Conservation (phyloP, 495 filamentous ascomycete genomes). For the Tuber aestivum region DNA sequence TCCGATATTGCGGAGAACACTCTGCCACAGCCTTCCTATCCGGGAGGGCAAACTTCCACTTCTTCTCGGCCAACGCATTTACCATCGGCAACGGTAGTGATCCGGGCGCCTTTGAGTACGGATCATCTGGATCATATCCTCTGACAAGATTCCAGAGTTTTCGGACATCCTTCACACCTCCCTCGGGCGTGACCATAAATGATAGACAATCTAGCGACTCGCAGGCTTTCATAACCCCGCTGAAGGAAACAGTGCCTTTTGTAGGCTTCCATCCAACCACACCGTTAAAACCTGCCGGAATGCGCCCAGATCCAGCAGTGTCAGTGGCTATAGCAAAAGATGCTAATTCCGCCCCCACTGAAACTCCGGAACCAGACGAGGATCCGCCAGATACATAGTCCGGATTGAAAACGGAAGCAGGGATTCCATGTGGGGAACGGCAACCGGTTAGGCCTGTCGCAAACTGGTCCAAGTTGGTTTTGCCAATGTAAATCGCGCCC, state of each 20-base stretch:
- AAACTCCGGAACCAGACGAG: slow-evolving; percentile 56
- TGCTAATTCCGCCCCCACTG: slow-evolving; percentile 54
- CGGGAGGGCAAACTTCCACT: slow-evolving; percentile 54
- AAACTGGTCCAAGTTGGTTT: slow-evolving; percentile 63
- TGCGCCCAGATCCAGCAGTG: slow-evolving; percentile 60
- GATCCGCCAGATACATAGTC: slow-evolving; percentile 61
- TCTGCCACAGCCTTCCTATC: slow-evolving; percentile 47
- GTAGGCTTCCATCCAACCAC: slow-evolving; percentile 66
- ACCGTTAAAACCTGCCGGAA: slow-evolving; percentile 59
- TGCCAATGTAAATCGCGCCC: slow-evolving; percentile 60
- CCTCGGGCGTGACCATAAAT: slow-evolving; percentile 47
- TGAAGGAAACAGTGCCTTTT: slow-evolving; percentile 55
- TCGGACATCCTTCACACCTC: slow-evolving; percentile 51
- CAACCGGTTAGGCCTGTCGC: slow-evolving; percentile 59
- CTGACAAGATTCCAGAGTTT: slow-evolving; percentile 54
- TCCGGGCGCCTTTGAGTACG: slow-evolving; percentile 51
- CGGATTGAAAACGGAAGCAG: slow-evolving; percentile 50
- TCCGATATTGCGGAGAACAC: slow-evolving; percentile 48
- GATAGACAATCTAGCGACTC: slow-evolving; percentile 59
- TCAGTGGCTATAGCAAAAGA: slow-evolving; percentile 61
- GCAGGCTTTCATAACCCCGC: slow-evolving; percentile 58
- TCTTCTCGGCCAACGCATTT: slow-evolving; percentile 49
- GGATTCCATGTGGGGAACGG: slow-evolving; percentile 58
- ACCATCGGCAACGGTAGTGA: slow-evolving; percentile 48
- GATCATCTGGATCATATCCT: slow-evolving; percentile 52